Evolutionary conservation across 768 basidiomycete species (phyloP).

Genomic region (Piloderma croceum): DNA sequence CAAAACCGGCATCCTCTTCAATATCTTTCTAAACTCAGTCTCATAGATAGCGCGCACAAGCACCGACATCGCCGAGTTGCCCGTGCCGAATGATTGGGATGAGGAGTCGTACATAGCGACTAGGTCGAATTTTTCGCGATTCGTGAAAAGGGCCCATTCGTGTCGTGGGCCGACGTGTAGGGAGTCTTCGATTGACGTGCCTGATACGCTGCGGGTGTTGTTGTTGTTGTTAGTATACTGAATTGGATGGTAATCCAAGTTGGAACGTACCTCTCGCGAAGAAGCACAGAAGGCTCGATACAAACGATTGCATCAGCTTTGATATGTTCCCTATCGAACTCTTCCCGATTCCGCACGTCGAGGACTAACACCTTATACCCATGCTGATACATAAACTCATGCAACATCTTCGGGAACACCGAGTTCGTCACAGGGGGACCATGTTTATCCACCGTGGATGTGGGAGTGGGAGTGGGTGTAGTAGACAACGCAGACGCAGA

Average conservation of each 20-base stretch:
- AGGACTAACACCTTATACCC: conserved; percentile 66
- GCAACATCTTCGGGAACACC: conserved; percentile 54
- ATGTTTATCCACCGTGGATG: too few species aligned
- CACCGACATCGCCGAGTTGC: conserved; percentile 47
- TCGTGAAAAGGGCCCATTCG: conserved; percentile 71
- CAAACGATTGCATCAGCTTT: conserved; percentile 66
- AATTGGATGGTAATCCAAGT: conserved; percentile 1
- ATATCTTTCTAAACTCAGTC: conserved; percentile 61
- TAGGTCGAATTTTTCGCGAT: conserved; percentile 84
- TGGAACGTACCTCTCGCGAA: conserved; percentile 56
- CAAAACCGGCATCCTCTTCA: conserved; percentile 74
- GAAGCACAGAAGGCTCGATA: conserved; percentile 75
- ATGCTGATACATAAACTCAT: conserved; percentile 45
- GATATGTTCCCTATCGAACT: conserved; percentile 73
- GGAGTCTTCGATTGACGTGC: conserved; percentile 64
- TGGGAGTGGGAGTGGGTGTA: too few species aligned
- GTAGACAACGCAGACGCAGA: too few species aligned
- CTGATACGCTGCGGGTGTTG: conserved; percentile 48
- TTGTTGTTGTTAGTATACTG: conserved; percentile 7
- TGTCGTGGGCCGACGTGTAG: conserved; percentile 63
- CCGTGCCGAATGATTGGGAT: conserved; percentile 46
- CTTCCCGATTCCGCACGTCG: conserved; percentile 75
- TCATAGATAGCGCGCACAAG: conserved; percentile 70
- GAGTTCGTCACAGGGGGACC: conserved; percentile 57
- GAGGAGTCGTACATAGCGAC: conserved; percentile 79